Evolutionary conservation across 2,329 filamentous ascomycete species (phyloP).

Genomic region (Colletotrichum sidae): DNA sequence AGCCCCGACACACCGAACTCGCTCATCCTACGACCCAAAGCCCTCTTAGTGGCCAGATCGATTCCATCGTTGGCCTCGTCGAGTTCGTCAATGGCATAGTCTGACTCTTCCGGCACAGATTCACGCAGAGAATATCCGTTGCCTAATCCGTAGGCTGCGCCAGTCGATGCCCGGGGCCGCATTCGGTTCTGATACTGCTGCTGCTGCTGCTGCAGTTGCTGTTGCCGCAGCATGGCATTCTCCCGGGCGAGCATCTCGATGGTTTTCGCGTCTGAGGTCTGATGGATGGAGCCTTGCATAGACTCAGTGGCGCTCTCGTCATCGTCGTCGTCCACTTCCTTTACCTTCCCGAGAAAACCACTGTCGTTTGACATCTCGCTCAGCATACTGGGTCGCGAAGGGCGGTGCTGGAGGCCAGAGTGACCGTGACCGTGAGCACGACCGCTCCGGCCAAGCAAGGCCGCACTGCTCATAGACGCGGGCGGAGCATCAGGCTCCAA

Average conservation of each 20-base stretch:
- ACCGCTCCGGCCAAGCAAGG: conserved; percentile 61
- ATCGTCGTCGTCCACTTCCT: conserved; percentile 77
- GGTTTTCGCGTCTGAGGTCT: conserved; percentile 68
- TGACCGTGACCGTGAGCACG: conserved; percentile 59
- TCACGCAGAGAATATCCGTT: conserved; percentile 71
- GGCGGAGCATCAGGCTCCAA: conserved; percentile 74
- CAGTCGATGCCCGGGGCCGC: conserved; percentile 69
- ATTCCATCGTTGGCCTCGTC: conserved; percentile 70
- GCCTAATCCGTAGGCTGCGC: conserved; percentile 62
- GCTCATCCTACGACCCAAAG: conserved; percentile 65
- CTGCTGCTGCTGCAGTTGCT: conserved; percentile 48
- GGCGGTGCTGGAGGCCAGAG: conserved; percentile 81
- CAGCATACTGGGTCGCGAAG: conserved; percentile 81
- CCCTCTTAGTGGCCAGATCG: conserved; percentile 59
- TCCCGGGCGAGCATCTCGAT: conserved; percentile 73
- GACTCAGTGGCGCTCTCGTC: conserved; percentile 68
- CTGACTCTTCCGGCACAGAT: conserved; percentile 72
- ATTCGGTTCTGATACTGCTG: conserved; percentile 66
- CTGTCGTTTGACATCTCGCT: conserved; percentile 77
- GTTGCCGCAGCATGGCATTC: conserved; percentile 71
- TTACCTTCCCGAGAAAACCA: conserved; percentile 73
- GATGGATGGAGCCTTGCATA: conserved; percentile 64
- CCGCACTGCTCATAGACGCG: conserved; percentile 56
- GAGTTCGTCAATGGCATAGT: conserved; percentile 79
- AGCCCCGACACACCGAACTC: conserved; percentile 62